A percentile compares a stretch with the other conserved stretches of the same genome.
Evolutionary conservation across 2,329 filamentous ascomycete genomes (phyloP).

Genomic region (Aspergillus sp.): DNA sequence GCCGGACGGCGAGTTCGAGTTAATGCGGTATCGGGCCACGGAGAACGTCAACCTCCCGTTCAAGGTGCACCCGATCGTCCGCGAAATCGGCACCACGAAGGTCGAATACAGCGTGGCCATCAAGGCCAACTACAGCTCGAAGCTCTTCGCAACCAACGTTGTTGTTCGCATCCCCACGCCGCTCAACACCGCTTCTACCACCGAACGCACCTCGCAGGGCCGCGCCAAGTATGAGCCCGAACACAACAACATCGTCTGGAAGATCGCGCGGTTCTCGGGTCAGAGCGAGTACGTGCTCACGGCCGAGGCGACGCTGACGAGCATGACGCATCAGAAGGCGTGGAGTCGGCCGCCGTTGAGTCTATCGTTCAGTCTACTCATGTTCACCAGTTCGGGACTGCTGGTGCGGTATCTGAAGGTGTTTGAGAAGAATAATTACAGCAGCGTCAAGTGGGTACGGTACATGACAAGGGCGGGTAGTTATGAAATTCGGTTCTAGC

Average conservation of each 20-base stretch:
- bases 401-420: conserved; percentile 94
- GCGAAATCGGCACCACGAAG: conserved; percentile 92
- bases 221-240: conserved; percentile 98
- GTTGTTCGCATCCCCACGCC: conserved; percentile 90
- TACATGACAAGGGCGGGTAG: conserved; percentile 98
- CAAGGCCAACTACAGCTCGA: conserved; percentile 90
- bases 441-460: conserved; percentile 96
- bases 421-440: conserved; percentile 99
- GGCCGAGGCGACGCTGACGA: conserved; percentile 84
- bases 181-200: conserved; percentile 90
- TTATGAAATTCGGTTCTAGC: conserved; percentile 78
- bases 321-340: conserved; percentile 96
- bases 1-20: conserved; percentile 93
- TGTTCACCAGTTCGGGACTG: conserved; percentile 94
- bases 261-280: conserved; percentile 97
- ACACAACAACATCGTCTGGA: conserved; percentile 98
- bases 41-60: conserved; percentile 98
- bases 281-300: conserved; percentile 93
- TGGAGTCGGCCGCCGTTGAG: conserved; percentile 92
- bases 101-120: conserved; percentile 98
- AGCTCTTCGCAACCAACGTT: conserved; percentile 95
- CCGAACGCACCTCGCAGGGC: conserved; percentile 85
- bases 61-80: conserved; percentile 97
- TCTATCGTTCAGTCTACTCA: conserved; percentile 84
- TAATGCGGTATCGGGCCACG: conserved; percentile 96